Evolutionary conservation across 2,329 filamentous ascomycete species (phyloP), one percentile per base, ranked within the genome.

Genomic region (Penicillium brevicompactum): DNA sequence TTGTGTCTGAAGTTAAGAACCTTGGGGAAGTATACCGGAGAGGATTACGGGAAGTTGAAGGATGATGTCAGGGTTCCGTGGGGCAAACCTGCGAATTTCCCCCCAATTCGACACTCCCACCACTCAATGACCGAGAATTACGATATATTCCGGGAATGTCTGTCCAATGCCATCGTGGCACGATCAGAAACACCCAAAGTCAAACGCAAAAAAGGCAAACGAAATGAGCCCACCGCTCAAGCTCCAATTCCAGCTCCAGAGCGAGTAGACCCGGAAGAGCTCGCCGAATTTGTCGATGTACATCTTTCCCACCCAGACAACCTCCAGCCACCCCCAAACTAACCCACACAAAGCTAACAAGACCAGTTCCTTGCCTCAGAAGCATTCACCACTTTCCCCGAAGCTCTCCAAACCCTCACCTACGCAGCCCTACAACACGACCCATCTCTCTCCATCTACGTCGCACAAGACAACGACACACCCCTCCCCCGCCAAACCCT

Each of bases 221-320:
- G 56, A 55, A 58, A 49, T 47, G 51, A 54, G 22, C 57, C 56
- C 27, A 57, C 56, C 51, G 58, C 55, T 16, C 48, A 32, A 50
- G 46, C 43, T 34, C 55, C 18, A 58, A 58, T 21, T 45, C 55
- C 18, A 58, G 59, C 22, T 45, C 54, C 32, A 42, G 61, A 64
- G 21, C 58, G 64, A 49, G 67, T 73, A 16, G 78, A 84, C 62
- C 84, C 83, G 5, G 87, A 88, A 62, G 90, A 92, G 51, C 75
- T 94, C 21, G 84, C 85, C 24, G 91, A 95, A 1, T 95, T 95
- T 73, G 86, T 90, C 51, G 87, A 92, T 64, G 83, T 85, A 76
- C 38, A 66, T 60, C 16, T 18, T 43, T 41, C 32, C 38, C 16
- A 21, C 6, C 13, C 31, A 46, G 30, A 16, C 16, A 21, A 34